Evolutionary conservation across 2,329 filamentous ascomycete genomes (phyloP).

Genomic region (Sphaerulina vaccinii): DNA sequence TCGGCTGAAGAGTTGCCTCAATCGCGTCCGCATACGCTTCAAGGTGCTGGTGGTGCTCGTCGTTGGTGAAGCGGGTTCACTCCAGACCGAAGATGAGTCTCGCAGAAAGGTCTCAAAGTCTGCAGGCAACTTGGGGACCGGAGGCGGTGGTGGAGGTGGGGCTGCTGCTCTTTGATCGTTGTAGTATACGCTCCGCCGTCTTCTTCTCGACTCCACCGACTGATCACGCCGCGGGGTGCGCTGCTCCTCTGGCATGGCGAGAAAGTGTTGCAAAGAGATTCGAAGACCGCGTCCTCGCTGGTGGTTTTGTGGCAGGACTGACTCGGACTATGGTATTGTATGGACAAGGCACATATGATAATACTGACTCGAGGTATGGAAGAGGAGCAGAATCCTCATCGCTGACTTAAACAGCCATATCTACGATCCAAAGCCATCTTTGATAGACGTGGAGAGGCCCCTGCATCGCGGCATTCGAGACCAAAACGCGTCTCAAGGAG

Average conservation of each 20-base stretch:
- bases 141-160: neutral
- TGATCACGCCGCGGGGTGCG: neutral
- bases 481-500: too few species aligned
- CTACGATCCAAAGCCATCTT: too few species aligned
- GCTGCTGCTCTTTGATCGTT: conserved; percentile 4
- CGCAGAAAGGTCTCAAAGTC: conserved; percentile 10
- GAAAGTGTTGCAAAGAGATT: neutral
- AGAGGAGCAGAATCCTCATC: too few species aligned
- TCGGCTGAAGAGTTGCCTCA: conserved; percentile 8
- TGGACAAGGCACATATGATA: too few species aligned
- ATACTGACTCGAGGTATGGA: too few species aligned
- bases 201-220: neutral
- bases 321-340: too few species aligned
- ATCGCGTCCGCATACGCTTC: conserved; percentile 8
- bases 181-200: conserved; percentile 7
- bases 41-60: conserved; percentile 14
- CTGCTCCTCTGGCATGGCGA: neutral
- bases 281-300: neutral
- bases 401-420: too few species aligned
- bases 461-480: too few species aligned
- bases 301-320: neutral
- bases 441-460: too few species aligned
- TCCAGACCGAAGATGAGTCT: conserved; percentile 1
- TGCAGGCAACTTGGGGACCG: neutral
- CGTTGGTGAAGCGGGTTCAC: conserved; percentile 6